Evolutionary conservation across 495 filamentous ascomycete species (phyloP).

Genomic region (Podospora fimiseda): DNA sequence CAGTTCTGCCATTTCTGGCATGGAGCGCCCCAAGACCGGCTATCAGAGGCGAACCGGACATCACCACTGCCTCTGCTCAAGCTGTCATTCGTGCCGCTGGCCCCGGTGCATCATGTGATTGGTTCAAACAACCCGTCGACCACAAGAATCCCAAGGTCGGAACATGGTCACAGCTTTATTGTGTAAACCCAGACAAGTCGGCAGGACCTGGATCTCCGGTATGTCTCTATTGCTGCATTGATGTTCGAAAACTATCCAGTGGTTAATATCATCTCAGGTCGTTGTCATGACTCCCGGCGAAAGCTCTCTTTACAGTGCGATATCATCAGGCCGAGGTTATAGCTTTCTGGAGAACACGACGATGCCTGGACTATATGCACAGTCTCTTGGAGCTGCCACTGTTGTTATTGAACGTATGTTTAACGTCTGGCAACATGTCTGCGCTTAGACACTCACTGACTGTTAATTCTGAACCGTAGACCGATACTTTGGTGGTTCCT

Average conservation of each 20-base stretch:
- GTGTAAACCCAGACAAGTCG: conserved; percentile 19
- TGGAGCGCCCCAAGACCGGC: conserved; percentile 14
- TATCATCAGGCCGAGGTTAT: conserved; percentile 14
- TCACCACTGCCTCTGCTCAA: neutral
- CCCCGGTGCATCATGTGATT: conserved; percentile 11
- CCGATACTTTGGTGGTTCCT: conserved; percentile 55
- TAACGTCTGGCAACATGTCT: no score
- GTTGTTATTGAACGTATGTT: conserved; percentile 50
- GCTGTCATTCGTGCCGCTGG: conserved; percentile 5
- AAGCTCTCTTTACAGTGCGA: conserved; percentile 39
- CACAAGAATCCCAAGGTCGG: conserved; percentile 15
- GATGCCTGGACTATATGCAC: conserved; percentile 44
- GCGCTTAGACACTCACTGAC: neutral
- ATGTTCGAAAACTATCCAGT: neutral
- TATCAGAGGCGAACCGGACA: conserved; percentile 6
- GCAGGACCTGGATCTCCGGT: conserved; percentile 18
- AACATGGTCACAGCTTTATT: conserved; percentile 21
- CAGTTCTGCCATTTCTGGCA: conserved; percentile 14
- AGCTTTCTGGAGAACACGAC: conserved; percentile 47
- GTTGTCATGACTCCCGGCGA: conserved; percentile 56
- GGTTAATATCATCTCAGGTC: conserved; percentile 26
- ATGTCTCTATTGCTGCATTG: neutral
- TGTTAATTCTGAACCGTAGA: conserved; percentile 24
- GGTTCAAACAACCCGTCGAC: conserved; percentile 22
- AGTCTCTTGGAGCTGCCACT: conserved; percentile 51